These are phyloP conservation scores for Cladosporium sp. DNA, from an alignment of 2,329 filamentous ascomycete species.

Conservation along the genomic window DNA sequence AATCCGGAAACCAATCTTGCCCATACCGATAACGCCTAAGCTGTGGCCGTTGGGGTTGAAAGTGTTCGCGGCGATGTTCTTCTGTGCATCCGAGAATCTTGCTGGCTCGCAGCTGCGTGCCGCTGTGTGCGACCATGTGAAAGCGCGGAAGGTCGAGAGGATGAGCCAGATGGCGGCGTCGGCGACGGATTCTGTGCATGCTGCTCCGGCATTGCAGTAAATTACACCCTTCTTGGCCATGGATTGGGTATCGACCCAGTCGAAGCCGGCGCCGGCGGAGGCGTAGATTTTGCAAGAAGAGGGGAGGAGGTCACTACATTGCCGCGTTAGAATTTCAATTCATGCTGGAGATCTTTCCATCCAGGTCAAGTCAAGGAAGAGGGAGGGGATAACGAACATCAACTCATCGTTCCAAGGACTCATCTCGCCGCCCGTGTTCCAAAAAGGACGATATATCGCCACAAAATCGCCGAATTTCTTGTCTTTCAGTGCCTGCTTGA, in stretches of 20 bases:
- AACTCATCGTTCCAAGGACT: conserved; percentile 62
- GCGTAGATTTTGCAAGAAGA: conserved; percentile 57
- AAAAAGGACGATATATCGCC: conserved; percentile 59
- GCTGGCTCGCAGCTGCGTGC: conserved; percentile 49
- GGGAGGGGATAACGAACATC: conserved; percentile 39
- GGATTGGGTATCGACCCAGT: conserved; percentile 62
- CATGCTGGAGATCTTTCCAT: not conserved
- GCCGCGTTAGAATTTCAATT: not conserved
- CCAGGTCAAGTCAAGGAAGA: not conserved
- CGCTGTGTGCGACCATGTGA: conserved; percentile 64
- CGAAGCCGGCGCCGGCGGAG: conserved; percentile 62
- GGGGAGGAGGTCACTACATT: conserved; percentile 46
- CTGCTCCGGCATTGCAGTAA: conserved; percentile 72
- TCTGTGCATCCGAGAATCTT: conserved; percentile 61
- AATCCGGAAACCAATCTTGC: conserved; percentile 53
- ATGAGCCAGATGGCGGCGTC: conserved; percentile 70
- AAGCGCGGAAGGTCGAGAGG: conserved; percentile 67
- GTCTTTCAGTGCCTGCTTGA: conserved; percentile 41
- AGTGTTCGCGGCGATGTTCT: conserved; percentile 54
- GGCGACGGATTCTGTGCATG: conserved; percentile 70
- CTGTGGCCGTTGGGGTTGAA: conserved; percentile 42
- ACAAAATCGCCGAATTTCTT: conserved; percentile 46
- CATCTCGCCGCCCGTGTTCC: conserved; percentile 67
- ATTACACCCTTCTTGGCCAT: conserved; percentile 64
- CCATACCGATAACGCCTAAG: conserved; percentile 69